These are phyloP conservation scores for Zygoascus ofunaensis DNA, from an alignment of 805 yeast genomes.

Conservation along the genomic window DNA sequence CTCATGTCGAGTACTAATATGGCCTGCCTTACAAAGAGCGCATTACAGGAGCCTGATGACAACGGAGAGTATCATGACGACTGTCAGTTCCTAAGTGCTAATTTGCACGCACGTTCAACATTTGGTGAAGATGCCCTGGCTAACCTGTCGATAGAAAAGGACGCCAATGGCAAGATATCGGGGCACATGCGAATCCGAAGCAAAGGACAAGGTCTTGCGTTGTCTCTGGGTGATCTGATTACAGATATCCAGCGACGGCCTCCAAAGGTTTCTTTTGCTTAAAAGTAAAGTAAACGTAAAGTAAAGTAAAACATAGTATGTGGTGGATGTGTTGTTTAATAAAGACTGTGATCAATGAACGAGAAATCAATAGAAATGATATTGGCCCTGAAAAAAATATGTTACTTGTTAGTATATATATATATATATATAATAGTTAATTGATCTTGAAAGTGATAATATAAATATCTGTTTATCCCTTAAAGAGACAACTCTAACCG, in stretches of 20 bases:
- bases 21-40: constrained; percentile 89
- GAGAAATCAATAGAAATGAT: too few species aligned
- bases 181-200: constrained; percentile 96
- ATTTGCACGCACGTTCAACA: constrained; percentile 80
- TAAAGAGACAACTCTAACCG: constrained; percentile 31
- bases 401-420: too few species aligned
- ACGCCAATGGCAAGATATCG: constrained; percentile 60
- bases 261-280: not conserved
- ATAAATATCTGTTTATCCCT: too few species aligned
- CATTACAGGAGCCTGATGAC: constrained; percentile 34
- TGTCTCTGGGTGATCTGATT: constrained; percentile 88
- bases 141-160: constrained; percentile 84
- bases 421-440: too few species aligned
- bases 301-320: too few species aligned
- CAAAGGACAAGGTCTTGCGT: constrained; percentile 94
- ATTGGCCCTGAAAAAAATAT: too few species aligned
- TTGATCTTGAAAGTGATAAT: too few species aligned
- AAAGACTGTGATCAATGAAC: too few species aligned
- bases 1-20: constrained; percentile 80
- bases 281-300: not conserved
- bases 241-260: constrained; percentile 54
- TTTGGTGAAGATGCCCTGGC: constrained; percentile 98
- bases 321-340: too few species aligned
- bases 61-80: constrained; percentile 32
- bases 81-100: constrained; percentile 88